These are phyloP conservation scores for Boletus sp. DNA, from an alignment of 1,284 basidiomycete species.

Conservation along the genomic window DNA sequence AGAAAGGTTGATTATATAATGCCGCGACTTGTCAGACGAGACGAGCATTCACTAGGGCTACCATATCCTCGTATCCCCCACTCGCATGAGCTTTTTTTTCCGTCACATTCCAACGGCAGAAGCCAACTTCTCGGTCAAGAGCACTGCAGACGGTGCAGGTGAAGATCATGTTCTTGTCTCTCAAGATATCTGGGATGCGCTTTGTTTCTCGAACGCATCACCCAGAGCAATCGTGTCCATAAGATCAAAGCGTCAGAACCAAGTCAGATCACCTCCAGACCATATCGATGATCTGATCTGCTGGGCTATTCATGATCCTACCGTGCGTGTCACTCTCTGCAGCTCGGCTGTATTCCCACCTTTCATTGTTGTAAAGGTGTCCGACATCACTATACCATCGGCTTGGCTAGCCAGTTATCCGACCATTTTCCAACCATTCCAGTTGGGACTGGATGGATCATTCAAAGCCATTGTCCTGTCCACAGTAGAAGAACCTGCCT, in stretches of 20 bases:
- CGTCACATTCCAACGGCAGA: constrained; percentile 26
- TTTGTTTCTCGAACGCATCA: constrained; percentile 28
- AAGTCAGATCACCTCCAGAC: constrained; percentile 11
- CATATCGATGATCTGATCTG: constrained; percentile 26
- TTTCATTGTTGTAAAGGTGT: constrained; percentile 28
- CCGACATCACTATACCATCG: constrained; percentile 33
- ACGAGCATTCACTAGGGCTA: too few species aligned
- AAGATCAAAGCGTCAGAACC: constrained; percentile 30
- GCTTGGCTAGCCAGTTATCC: constrained; percentile 34
- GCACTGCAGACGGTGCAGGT: neutral
- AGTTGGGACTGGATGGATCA: constrained; percentile 8
- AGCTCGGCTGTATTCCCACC: neutral
- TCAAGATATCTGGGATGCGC: constrained; percentile 37
- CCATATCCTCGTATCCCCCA: too few species aligned
- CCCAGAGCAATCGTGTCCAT: constrained; percentile 25
- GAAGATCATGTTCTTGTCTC: constrained; percentile 36
- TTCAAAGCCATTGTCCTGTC: constrained; percentile 28
- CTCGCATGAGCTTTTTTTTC: constrained; percentile 42
- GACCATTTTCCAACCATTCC: constrained; percentile 35
- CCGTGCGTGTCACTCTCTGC: constrained; percentile 25
- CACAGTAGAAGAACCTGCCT: constrained; percentile 22
- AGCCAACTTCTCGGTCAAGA: constrained; percentile 29
- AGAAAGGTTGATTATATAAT: constrained; percentile 22
- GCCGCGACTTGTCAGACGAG: too few species aligned
- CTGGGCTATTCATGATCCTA: constrained; percentile 33